A percentile compares a stretch with the other conserved stretches of the same genome.
These are phyloP conservation scores for Bjerkandera adusta DNA, from an alignment of 1,284 basidiomycete genomes.

Conservation along the genomic window DNA sequence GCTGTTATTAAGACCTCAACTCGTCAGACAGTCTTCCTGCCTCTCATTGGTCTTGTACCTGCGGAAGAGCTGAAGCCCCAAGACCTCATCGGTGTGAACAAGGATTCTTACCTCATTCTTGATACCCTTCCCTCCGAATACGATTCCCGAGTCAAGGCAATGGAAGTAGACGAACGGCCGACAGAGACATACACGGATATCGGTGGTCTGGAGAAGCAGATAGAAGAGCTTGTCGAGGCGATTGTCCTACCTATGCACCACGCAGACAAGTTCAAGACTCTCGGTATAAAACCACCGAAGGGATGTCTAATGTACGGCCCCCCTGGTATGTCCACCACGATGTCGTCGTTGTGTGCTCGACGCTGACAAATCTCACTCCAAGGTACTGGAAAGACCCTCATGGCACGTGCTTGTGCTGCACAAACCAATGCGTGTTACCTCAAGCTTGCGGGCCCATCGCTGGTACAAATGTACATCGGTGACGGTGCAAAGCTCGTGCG, in stretches of 20 bases:
- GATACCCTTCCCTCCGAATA: constrained; percentile 84
- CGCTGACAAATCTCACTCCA: constrained; percentile 2
- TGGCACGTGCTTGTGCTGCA: constrained; percentile 77
- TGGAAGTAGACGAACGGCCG: constrained; percentile 89
- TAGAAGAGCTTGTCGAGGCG: constrained; percentile 79
- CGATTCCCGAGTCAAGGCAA: constrained; percentile 81
- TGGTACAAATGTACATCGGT: constrained; percentile 85
- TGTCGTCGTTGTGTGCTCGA: background rate
- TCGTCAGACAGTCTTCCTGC: constrained; percentile 97
- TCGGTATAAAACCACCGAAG: constrained; percentile 81
- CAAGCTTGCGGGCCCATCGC: constrained; percentile 76
- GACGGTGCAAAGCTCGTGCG: constrained; percentile 80
- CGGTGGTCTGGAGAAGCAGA: constrained; percentile 80
- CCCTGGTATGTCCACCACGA: constrained; percentile 45
- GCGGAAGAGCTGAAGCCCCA: constrained; percentile 86
- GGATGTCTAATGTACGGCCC: constrained; percentile 81
- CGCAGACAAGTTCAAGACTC: constrained; percentile 77
- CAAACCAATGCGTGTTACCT: constrained; percentile 83
- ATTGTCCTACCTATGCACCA: constrained; percentile 83
- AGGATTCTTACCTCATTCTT: constrained; percentile 97
- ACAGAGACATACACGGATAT: constrained; percentile 82
- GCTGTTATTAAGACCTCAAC: constrained; percentile 99
- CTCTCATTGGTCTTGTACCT: constrained; percentile 95
- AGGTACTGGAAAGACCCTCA: constrained; percentile 79
- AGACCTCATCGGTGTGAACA: constrained; percentile 98